A percentile compares a stretch with the other conserved stretches of the same genome.
Conservation (phyloP, 805 yeast species). For the Suhomyces sp. region DNA sequence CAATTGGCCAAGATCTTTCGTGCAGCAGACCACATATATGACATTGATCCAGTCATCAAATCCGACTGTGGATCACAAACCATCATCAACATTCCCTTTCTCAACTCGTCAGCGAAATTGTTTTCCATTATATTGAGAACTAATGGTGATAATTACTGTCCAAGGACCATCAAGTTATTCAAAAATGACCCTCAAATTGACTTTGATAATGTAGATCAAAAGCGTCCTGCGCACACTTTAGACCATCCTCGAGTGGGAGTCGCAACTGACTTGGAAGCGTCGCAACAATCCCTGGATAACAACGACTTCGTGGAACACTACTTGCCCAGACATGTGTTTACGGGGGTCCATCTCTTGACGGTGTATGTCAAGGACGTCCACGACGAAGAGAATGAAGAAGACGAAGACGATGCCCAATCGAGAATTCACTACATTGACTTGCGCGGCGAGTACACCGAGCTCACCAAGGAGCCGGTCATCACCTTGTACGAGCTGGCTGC, state of each 20-base stretch:
- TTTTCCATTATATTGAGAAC: slow-evolving; percentile 72
- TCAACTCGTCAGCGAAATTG: slow-evolving; percentile 65
- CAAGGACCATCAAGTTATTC: slow-evolving; percentile 64
- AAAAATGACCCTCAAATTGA: slow-evolving; percentile 72
- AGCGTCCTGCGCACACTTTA: slow-evolving; percentile 49
- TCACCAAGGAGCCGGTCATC: slow-evolving; percentile 66
- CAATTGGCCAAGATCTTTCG: slow-evolving; percentile 56
- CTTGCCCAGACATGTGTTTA: slow-evolving; percentile 70
- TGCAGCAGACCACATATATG: slow-evolving; percentile 45
- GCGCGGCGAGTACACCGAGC: slow-evolving; percentile 64
- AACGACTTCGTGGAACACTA: slow-evolving; percentile 74
- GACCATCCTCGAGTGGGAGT: slow-evolving; percentile 67
- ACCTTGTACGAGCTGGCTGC: slow-evolving; percentile 88
- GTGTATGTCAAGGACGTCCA: slow-evolving; percentile 61
- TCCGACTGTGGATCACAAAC: slow-evolving; percentile 83
- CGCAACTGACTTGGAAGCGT: slow-evolving; percentile 34
- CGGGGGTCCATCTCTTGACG: slow-evolving; percentile 65
- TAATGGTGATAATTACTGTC: slow-evolving; percentile 61
- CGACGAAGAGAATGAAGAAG: slow-evolving; percentile 45
- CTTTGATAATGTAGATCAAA: slow-evolving; percentile 56
- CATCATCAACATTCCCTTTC: slow-evolving; percentile 73
- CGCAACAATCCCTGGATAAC: slow-evolving; percentile 30
- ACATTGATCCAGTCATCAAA: slow-evolving; percentile 46
- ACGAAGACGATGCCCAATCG: slow-evolving; percentile 47
- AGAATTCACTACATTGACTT: slow-evolving; percentile 70